A percentile compares a stretch with the other conserved stretches of the same genome.
Conservation (phyloP, 2,329 filamentous ascomycete genomes). For the Phyllosticta capitalensis region DNA sequence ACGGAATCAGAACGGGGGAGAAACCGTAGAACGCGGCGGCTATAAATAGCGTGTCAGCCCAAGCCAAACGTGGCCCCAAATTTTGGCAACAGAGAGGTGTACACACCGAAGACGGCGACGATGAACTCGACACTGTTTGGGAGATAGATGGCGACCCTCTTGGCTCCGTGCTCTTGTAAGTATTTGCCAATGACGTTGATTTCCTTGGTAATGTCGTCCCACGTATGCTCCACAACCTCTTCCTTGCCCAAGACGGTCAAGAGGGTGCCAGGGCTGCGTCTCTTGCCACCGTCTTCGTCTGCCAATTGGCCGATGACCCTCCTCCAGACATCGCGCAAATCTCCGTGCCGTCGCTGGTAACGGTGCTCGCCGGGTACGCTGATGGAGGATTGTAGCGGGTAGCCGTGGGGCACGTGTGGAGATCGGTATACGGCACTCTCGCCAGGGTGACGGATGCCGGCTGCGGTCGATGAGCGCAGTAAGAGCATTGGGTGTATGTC, state of each 20-base stretch:
- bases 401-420: conserved; percentile 76
- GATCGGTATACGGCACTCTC: conserved; percentile 81
- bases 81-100: not conserved
- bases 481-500: conserved; percentile 90
- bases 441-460: conserved; percentile 69
- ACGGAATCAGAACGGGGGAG: conserved; percentile 76
- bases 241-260: conserved; percentile 71
- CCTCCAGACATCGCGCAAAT: conserved; percentile 86
- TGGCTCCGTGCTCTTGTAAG: conserved; percentile 56
- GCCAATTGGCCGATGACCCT: conserved; percentile 55
- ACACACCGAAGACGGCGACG: conserved; percentile 59
- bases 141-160: conserved; percentile 78
- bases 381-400: conserved; percentile 12
- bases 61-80: not conserved
- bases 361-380: conserved; percentile 28
- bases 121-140: conserved; percentile 90
- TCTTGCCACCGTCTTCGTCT: conserved; percentile 51
- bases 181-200: conserved; percentile 81
- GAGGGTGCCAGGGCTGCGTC: conserved; percentile 58
- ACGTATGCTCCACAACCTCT: conserved; percentile 59
- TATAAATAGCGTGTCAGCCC: conserved; percentile 18
- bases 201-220: conserved; percentile 67
- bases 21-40: conserved; percentile 85
- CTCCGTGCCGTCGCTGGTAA: conserved; percentile 78
- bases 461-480: conserved; percentile 69